phyloP scores from a whole-genome alignment of 2,329 filamentous ascomycete genomes.

The Cladosporium sp. region DNA sequence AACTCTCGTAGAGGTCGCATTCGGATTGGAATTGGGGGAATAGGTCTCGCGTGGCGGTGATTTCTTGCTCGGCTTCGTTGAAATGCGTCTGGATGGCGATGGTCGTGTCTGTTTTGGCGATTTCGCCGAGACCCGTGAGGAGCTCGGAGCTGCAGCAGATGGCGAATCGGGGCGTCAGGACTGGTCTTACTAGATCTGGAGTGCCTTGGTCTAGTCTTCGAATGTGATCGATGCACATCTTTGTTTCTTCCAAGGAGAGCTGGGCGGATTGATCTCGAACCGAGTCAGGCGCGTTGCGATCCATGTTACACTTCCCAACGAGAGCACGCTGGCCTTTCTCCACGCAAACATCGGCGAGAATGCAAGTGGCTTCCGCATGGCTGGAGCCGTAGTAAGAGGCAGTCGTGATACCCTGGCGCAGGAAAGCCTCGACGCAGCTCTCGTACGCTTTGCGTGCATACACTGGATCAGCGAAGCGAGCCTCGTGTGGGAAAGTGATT shows the following conservation, averaged over 20 bases:
- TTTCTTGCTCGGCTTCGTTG: conserved; percentile 60
- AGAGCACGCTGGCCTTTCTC: conserved; percentile 54
- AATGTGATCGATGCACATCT: conserved; percentile 28
- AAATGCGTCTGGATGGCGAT: conserved; percentile 63
- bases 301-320: conserved; percentile 51
- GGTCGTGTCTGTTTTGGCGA: conserved; percentile 43
- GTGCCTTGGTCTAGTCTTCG: conserved; percentile 16
- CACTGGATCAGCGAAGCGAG: conserved; percentile 35
- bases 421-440: conserved; percentile 51
- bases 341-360: conserved; percentile 52
- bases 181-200: conserved; percentile 25
- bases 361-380: conserved; percentile 53
- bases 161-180: conserved; percentile 48
- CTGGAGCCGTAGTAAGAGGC: conserved; percentile 57
- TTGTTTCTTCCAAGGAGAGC: conserved; percentile 17
- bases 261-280: conserved; percentile 12
- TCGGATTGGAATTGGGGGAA: conserved; percentile 45
- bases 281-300: conserved; percentile 27
- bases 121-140: conserved; percentile 51
- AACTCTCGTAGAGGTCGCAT: conserved; percentile 55
- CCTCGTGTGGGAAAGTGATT: conserved; percentile 18
- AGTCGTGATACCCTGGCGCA: conserved; percentile 59
- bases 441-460: conserved; percentile 39
- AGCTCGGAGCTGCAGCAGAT: conserved; percentile 55
- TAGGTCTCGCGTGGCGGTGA: conserved; percentile 49